Conservation (phyloP, 305 asterid genomes). For the Fraxinus sp. region DNA sequence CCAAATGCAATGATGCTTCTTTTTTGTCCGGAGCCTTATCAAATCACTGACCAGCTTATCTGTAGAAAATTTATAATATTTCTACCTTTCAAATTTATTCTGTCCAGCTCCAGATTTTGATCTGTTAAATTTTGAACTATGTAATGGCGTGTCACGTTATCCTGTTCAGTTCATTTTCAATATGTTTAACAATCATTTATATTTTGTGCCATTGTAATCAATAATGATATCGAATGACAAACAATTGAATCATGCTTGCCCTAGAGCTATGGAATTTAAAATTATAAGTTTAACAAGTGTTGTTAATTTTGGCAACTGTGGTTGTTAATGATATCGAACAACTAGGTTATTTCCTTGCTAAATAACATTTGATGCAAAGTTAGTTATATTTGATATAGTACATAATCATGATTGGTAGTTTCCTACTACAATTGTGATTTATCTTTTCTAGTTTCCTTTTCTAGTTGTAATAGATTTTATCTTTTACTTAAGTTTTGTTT, state of each 20-base stretch:
- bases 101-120: not conserved
- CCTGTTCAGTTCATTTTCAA: not conserved
- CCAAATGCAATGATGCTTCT: not conserved
- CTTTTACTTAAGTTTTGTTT: not conserved
- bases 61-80: not conserved
- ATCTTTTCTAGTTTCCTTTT: not conserved
- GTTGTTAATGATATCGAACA: not conserved
- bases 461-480: not conserved
- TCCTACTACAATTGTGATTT: not conserved
- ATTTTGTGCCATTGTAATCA: not conserved
- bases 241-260: not conserved
- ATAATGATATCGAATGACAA: not conserved
- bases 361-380: not conserved
- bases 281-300: not conserved
- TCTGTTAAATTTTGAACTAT: not conserved
- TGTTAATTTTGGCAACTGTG: not conserved
- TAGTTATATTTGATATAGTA: not conserved
- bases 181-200: not conserved
- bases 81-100: not conserved
- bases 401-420: not conserved
- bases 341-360: not conserved
- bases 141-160: not conserved
- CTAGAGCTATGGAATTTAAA: not conserved
- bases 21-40: not conserved
- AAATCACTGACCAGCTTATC: not conserved